These are phyloP conservation scores for Galeopsis tetrahit DNA, from an alignment of 257 asterid species.

Conservation along the genomic window DNA sequence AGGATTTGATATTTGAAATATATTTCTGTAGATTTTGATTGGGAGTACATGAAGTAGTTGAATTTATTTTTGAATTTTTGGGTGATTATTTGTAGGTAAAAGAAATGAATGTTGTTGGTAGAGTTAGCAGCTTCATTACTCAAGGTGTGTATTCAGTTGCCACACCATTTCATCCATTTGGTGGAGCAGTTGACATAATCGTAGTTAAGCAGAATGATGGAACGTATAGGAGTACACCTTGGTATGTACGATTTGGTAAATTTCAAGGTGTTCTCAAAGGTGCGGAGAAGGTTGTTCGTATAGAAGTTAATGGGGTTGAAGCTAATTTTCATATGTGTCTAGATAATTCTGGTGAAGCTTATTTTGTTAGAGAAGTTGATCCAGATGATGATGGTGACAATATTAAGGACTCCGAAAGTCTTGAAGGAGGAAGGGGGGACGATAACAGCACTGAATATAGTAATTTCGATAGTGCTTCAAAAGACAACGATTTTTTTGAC, in stretches of 20 bases:
- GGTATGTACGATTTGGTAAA: slow-evolving; percentile 94
- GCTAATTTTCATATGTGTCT: slow-evolving; percentile 82
- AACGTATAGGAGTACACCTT: slow-evolving; percentile 80
- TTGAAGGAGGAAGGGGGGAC: slow-evolving; percentile 40
- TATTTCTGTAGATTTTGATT: slow-evolving; percentile 30
- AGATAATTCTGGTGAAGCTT: slow-evolving; percentile 89
- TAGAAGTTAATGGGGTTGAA: slow-evolving; percentile 87
- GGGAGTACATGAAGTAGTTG: slow-evolving; percentile 32
- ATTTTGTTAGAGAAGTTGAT: slow-evolving; percentile 71
- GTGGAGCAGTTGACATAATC: slow-evolving; percentile 91
- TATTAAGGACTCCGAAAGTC: slow-evolving; percentile 45
- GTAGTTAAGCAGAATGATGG: slow-evolving; percentile 85
- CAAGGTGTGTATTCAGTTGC: slow-evolving; percentile 91
- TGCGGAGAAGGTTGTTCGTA: slow-evolving; percentile 75
- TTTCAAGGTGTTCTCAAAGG: slow-evolving; percentile 94
- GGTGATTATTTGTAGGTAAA: slow-evolving; percentile 36
- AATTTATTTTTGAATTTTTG: slow-evolving; percentile 6
- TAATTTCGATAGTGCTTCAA: slow-evolving; percentile 36
- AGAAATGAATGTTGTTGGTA: slow-evolving; percentile 84
- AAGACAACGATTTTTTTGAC: slow-evolving; percentile 44
- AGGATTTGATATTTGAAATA: slow-evolving; percentile 24
- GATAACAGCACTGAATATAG: slow-evolving; percentile 30
- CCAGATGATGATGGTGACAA: slow-evolving; percentile 46
- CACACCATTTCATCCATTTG: slow-evolving; percentile 95
- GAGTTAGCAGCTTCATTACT: slow-evolving; percentile 70